Evolutionary conservation across 2,329 filamentous ascomycete genomes (phyloP), one percentile per base, ranked within the genome.

Genomic region (Aureobasidium sp.): DNA sequence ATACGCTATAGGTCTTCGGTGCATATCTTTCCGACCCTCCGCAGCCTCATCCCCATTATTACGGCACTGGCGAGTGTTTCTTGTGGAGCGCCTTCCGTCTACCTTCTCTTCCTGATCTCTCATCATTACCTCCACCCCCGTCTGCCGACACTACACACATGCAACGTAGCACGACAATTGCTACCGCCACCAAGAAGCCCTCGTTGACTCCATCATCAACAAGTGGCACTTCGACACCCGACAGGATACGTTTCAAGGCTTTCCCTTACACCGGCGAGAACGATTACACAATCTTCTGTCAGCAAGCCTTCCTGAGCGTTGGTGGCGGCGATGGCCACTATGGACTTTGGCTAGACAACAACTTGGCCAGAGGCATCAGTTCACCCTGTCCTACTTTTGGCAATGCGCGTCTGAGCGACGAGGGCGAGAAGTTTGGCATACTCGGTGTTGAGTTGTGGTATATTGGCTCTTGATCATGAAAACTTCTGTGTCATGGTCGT

Each of bases 261-360:
- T 99, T 97, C 70, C 92, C 93, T 0, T 97, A 97, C 71, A 95
- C 89, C 62, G 94, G 94, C 5, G 84, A 96, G 44, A 97, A 99
- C 73, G 94, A 97, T 74, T 99, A 96, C 73, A 91, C 93, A 79
- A 94, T 97, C 67, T 89, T 95, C 70, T 97, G 93, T 75, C 91
- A 97, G 76, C 81, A 85, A 3, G 84, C 87, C 27, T 97, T 89
- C 72, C 75, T 99, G 47, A 94, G 89, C 70, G 82, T 97, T 22
- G 94, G 94, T 12, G 93, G 91, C 61, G 85, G 79, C 0, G 91
- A 96, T 68, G 93, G 94, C 0, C 89, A 89, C 69, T 97, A 94
- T 73, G 94, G 94, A 2, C 79, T 99, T 6, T 97, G 94, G 94
- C 81, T 99, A 14, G 90, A 97, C 72, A 88, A 93, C 68, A 85